These are phyloP conservation scores for Bodo saltans DNA, from an alignment of 78 protist genomes.

Conservation along the genomic window DNA sequence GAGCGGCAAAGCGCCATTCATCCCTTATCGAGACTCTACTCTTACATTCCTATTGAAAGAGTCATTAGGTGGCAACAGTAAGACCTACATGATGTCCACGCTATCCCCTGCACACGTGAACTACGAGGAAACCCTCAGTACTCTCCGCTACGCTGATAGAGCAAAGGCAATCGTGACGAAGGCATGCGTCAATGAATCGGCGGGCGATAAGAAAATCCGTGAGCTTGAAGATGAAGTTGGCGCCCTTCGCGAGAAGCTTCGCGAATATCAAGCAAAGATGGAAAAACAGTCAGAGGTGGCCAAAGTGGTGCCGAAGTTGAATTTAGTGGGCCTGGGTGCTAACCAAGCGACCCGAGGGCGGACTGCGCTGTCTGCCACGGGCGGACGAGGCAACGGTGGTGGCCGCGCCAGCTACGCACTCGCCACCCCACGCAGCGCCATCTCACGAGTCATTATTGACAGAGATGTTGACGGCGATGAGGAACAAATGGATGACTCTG, in stretches of 20 bases:
- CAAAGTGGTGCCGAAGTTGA: too few relatives aligned
- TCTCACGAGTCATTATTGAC: too few relatives aligned
- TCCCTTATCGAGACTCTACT: slow-evolving; percentile 89
- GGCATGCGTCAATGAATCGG: slow-evolving; percentile 67
- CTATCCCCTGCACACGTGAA: slow-evolving; percentile 63
- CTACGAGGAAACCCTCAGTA: slow-evolving; percentile 80
- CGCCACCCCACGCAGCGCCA: too few relatives aligned
- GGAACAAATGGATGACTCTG: too few relatives aligned
- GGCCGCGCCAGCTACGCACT: too few relatives aligned
- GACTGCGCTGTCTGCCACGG: too few relatives aligned
- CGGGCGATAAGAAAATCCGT: slow-evolving; percentile 46
- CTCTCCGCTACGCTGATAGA: slow-evolving; percentile 88
- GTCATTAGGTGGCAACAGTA: slow-evolving; percentile 53
- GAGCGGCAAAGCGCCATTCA: slow-evolving; percentile 35
- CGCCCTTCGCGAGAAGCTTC: slow-evolving; percentile 5
- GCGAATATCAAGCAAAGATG: too few relatives aligned
- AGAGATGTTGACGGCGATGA: too few relatives aligned
- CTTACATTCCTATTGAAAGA: slow-evolving; percentile 70
- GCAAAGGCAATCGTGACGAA: slow-evolving; percentile 81
- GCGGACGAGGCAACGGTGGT: too few relatives aligned
- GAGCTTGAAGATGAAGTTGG: slow-evolving; percentile 45
- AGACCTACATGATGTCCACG: slow-evolving; percentile 72
- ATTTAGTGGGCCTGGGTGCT: too few relatives aligned
- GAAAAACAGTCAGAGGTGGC: too few relatives aligned
- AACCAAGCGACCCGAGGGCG: too few relatives aligned